Base-by-base conservation (phyloP, 1,284 basidiomycete genomes). In the Boletus chippewaensis region DNA sequence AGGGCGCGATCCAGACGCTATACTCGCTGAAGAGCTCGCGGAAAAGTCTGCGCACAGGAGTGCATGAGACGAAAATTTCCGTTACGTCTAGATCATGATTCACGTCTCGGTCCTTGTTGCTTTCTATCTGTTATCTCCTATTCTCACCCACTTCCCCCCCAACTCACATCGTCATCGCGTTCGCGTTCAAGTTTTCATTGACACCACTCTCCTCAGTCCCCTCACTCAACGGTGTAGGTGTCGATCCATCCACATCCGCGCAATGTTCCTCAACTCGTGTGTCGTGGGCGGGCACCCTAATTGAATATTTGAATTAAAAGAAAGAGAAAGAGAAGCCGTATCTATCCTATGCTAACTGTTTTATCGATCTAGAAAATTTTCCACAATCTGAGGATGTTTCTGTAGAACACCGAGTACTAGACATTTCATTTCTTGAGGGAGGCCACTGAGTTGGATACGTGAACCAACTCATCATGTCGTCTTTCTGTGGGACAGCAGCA, bases 1-100 rank as follows among this genome's bases (percentile, higher is more conserved):
- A 59, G 81, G 77, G 34, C 79, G 81, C 56, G 82, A 88, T 49
- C 82, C 89, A 13, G 89, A 92, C 61, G 70, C 79, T 12, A 61
- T 85, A 13, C 70, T 80, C 39, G 76, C 74, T 2, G 70, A 77
- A 58, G 83, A 85, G 65, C 67, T 80, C 13, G 65, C 66, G 22
- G 71, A 67, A 49, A 55, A 65, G 10, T 57, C 40, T 5, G 2
- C n/a, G 8, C 7, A 3, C 16, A 20, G 1, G 2, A 16, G n/a
- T 2, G 31, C n/a, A 39, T 58, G 40, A 60, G 11, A 1, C 9
- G 16, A 7, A 20, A 13, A 1, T 24, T 29, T 34, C 12, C 11
- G 11, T 10, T n/a, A 35, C 13, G 13, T 35, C 34, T n/a, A 35
- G 4, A 5, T 15, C 34, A 18, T 16, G 7, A 31, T 8, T n/a